phyloP scores from a whole-genome alignment of 176 grass and related monocot genomes.

The Aegilops speltoides region DNA sequence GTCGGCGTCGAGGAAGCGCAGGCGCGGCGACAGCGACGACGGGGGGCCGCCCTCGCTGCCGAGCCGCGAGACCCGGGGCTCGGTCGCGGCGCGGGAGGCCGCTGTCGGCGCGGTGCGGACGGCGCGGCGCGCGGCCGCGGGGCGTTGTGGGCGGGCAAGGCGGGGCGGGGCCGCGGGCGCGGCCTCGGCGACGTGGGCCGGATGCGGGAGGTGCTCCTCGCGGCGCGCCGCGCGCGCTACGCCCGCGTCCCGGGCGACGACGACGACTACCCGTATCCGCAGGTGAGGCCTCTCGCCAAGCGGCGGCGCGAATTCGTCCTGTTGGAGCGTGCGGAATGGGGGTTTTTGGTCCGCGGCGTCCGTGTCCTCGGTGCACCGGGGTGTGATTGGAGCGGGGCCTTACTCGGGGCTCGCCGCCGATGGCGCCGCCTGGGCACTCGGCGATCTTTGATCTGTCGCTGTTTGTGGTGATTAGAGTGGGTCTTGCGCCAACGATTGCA shows the following conservation, averaged over 20 bases:
- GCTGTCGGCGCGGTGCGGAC: background rate
- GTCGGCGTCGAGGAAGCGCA: constrained; percentile 23
- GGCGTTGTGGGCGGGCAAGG: background rate
- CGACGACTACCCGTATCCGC: background rate
- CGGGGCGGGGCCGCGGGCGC: background rate
- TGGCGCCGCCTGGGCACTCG: background rate
- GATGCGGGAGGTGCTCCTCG: constrained; percentile 18
- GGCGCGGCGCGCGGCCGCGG: constrained; percentile 21
- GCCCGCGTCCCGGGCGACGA: background rate
- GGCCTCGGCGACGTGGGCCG: background rate
- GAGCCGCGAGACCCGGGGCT: background rate
- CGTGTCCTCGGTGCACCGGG: background rate
- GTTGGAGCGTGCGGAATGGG: background rate
- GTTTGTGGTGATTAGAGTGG: background rate
- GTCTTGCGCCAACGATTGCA: background rate
- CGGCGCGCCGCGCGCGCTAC: background rate
- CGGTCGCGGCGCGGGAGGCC: background rate
- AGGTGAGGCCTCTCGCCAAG: constrained; percentile 23
- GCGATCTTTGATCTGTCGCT: background rate
- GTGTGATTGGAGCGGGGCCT: background rate
- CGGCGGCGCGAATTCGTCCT: background rate
- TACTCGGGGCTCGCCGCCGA: background rate
- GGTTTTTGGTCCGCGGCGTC: background rate
- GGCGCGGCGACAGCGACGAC: background rate
- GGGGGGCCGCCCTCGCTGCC: background rate